A percentile compares a stretch with the other conserved stretches of the same genome.
phyloP scores from a whole-genome alignment of 106 monocot genomes.

The Gastrodia elata region DNA sequence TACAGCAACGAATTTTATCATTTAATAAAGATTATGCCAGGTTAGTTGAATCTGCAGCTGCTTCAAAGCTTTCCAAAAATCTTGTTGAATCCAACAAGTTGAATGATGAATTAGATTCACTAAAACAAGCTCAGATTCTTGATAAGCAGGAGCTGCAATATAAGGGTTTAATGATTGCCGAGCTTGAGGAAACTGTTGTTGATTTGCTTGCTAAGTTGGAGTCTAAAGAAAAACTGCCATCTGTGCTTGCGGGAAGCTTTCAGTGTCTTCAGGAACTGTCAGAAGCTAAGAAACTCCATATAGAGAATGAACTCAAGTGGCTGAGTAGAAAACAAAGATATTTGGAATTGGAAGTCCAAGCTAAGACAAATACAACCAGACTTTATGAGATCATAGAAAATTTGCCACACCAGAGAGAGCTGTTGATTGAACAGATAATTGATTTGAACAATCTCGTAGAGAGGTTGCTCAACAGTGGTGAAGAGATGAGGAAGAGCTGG shows the following conservation, averaged over 20 bases:
- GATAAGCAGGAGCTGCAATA: conserved; percentile 38
- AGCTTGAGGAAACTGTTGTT: conserved; percentile 33
- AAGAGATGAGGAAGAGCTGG: conserved; percentile 24
- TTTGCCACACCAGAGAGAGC: conserved; percentile 21
- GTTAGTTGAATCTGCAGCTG: conserved; percentile 28
- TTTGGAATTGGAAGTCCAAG: conserved; percentile 16
- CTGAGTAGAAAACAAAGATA: conserved; percentile 13
- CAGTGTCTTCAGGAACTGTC: conserved; percentile 24
- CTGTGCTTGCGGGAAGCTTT: conserved; percentile 12
- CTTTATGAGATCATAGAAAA: conserved; percentile 10
- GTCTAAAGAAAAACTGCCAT: conserved; percentile 17
- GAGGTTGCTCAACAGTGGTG: conserved; percentile 17
- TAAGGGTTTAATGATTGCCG: conserved; percentile 16
- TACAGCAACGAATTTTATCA: conserved; percentile 21
- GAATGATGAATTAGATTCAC: conserved; percentile 23
- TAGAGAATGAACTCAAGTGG: conserved; percentile 28
- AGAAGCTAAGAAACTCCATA: conserved; percentile 13
- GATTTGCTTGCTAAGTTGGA: conserved; percentile 17
- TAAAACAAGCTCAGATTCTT: conserved; percentile 22
- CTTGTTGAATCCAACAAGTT: conserved; percentile 21
- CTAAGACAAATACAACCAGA: conserved; percentile 17
- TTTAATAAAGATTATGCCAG: conserved; percentile 17
- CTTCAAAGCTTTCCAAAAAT: conserved; percentile 20
- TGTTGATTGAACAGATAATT: conserved; percentile 16
- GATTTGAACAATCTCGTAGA: conserved; percentile 21